Conservation (phyloP, 768 basidiomycete genomes). For the Crepidotus variabilis region DNA sequence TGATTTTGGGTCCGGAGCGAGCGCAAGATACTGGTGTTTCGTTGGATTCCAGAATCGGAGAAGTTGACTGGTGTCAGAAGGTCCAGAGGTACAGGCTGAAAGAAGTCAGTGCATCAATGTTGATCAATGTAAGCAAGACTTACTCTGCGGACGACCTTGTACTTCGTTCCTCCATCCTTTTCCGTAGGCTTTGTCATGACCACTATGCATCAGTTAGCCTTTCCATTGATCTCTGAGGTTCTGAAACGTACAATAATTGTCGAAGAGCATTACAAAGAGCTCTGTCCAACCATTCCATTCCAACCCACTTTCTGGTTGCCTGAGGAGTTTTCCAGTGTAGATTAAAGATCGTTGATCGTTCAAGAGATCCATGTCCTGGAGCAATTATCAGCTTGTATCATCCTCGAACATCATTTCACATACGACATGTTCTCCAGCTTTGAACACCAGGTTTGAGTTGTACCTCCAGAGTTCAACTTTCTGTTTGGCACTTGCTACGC, state of each 20-base stretch:
- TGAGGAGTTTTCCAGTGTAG: conserved; percentile 74
- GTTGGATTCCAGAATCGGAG: conserved; percentile 67
- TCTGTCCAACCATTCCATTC: conserved; percentile 83
- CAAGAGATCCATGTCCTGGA: conserved; percentile 81
- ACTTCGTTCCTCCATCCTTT: conserved; percentile 70
- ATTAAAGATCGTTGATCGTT: conserved; percentile 83
- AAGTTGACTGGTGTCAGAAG: conserved; percentile 82
- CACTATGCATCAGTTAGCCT: conserved; percentile 41
- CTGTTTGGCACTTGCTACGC: conserved; percentile 78
- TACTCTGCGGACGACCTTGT: conserved; percentile 75
- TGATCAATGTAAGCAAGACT: conserved; percentile 27
- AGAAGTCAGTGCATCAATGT: conserved; percentile 6
- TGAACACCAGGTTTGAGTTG: conserved; percentile 73
- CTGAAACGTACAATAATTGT: conserved; percentile 78
- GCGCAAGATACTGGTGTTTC: conserved; percentile 62
- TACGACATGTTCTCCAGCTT: conserved; percentile 67
- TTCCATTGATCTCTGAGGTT: conserved; percentile 4
- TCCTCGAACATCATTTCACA: conserved; percentile 14
- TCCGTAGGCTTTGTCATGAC: conserved; percentile 81
- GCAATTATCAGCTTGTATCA: not conserved
- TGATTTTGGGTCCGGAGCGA: conserved; percentile 46
- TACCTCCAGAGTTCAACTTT: conserved; percentile 90
- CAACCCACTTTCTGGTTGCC: conserved; percentile 79
- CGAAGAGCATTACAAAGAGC: conserved; percentile 85
- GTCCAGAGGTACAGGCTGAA: conserved; percentile 88